Conservation (phyloP, 306 rosid species). For the Rubus parviflorus region DNA sequence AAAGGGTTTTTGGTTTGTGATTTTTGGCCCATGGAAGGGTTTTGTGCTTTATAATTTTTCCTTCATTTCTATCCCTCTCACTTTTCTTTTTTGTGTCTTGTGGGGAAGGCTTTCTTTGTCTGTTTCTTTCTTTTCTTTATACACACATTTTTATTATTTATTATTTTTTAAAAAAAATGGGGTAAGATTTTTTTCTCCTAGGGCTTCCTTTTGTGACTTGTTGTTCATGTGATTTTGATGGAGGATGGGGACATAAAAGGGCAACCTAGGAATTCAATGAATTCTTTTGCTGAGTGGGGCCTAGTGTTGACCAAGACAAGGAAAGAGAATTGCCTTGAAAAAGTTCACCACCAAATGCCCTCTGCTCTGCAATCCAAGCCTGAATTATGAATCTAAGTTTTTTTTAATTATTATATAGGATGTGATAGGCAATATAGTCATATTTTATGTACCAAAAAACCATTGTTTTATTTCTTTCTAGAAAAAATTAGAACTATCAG, state of each 20-base stretch:
- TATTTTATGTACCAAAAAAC: neutral
- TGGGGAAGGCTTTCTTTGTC: slow-evolving; percentile 51
- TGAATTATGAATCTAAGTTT: neutral
- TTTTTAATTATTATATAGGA: neutral
- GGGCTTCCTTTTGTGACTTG: slow-evolving; percentile 25
- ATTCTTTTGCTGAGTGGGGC: neutral
- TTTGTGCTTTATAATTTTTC: slow-evolving; percentile 8
- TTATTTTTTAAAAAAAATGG: neutral
- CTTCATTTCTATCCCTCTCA: neutral
- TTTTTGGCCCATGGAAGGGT: neutral
- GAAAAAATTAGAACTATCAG: neutral
- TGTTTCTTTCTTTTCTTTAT: slow-evolving; percentile 36
- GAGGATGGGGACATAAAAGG: slow-evolving; percentile 35
- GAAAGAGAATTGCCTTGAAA: slow-evolving; percentile 16
- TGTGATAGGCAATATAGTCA: neutral
- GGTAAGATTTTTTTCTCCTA: neutral
- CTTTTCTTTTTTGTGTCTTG: slow-evolving; percentile 35
- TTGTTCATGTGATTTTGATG: slow-evolving; percentile 32
- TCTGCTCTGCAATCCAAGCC: slow-evolving; percentile 18
- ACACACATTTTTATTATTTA: neutral
- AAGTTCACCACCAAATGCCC: slow-evolving; percentile 26
- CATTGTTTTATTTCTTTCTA: neutral
- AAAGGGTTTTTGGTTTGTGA: slow-evolving; percentile 1
- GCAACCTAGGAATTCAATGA: slow-evolving; percentile 55
- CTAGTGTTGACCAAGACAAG: slow-evolving; percentile 40